Evolutionary conservation across 1,284 basidiomycete genomes (phyloP).

Genomic region (Apiotrichum veenhuisii): DNA sequence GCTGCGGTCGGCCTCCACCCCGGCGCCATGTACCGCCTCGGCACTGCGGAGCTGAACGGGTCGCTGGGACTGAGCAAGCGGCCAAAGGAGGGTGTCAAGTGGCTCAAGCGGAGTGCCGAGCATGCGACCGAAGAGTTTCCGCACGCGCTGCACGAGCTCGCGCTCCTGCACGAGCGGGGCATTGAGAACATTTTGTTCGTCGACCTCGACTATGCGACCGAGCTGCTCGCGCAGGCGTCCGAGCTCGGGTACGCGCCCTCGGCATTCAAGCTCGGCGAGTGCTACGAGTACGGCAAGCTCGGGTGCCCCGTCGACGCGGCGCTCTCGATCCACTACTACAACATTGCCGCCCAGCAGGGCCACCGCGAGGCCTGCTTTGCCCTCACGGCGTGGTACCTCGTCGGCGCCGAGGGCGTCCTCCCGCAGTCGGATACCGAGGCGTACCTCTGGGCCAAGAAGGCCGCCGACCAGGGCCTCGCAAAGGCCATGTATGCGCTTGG

Average conservation of each 20-base stretch:
- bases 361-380: constrained; percentile 98
- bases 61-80: constrained; percentile 81
- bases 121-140: constrained; percentile 92
- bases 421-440: constrained; percentile 98
- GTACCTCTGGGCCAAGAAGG: constrained; percentile 87
- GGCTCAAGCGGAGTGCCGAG: constrained; percentile 95
- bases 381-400: constrained; percentile 97
- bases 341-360: constrained; percentile 94
- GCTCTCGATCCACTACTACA: constrained; percentile 98
- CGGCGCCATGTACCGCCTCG: constrained; percentile 93
- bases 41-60: constrained; percentile 93
- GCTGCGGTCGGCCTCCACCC: constrained; percentile 87
- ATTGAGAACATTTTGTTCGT: constrained; percentile 96
- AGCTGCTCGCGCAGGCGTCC: constrained; percentile 88
- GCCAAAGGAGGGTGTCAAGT: constrained; percentile 95
- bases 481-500: constrained; percentile 97
- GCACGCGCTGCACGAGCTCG: constrained; percentile 92
- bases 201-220: constrained; percentile 90
- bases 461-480: constrained; percentile 78
- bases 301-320: constrained; percentile 97
- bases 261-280: constrained; percentile 93
- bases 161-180: constrained; percentile 88
- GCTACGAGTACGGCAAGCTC: constrained; percentile 99
- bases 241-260: constrained; percentile 95
- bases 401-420: constrained; percentile 93